Evolutionary conservation across 441 rosid species (phyloP), one percentile per base, ranked within the genome.

Genomic region (Arabidopsis lyrata): DNA sequence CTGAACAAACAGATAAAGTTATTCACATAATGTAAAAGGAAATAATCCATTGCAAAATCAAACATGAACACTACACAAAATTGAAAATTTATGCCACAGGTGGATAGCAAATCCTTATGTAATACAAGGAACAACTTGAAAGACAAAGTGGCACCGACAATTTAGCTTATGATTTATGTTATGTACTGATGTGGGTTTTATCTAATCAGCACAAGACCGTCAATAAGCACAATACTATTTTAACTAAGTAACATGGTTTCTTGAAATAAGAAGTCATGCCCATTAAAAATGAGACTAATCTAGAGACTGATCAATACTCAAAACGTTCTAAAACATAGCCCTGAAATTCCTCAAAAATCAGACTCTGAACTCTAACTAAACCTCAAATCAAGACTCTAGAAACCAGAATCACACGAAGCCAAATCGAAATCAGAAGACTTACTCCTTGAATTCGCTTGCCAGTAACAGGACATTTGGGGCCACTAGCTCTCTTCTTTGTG

Each of bases 361-460:
- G 7, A 42, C 24, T 4, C 15, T 27, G 5, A 56, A 41, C n/a
- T 12, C 8, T 41, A 44, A 3, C 39, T 47, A 65, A 34, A 36
- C 36, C 52, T 5, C 1, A 36, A 55, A 57, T 27, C 49, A 11
- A 72, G 38, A 58, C 15, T 45, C 22, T 45, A 45, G 2, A 15
- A 6, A 45, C 6, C 6, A 42, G 7, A 15, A 7, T 1, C 36
- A 52, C 10, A 66, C 5, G 10, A 49, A 32, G 24, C 56, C 0
- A 14, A 42, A 49, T 70, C 67, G 31, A 60, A 71, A 62, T 27
- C 3, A 42, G 4, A 20, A 60, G 29, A 77, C 86, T 39, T 83
- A 92, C 97, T 77, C 95, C 96, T 71, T 92, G 96, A 56, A 92
- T 92, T 58, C 95, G 77, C 85, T 92, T 92, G 35, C 97, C 96